Evolutionary conservation across 169 alveolate species (phyloP).

Genomic region (Amoebophrya sp.): DNA sequence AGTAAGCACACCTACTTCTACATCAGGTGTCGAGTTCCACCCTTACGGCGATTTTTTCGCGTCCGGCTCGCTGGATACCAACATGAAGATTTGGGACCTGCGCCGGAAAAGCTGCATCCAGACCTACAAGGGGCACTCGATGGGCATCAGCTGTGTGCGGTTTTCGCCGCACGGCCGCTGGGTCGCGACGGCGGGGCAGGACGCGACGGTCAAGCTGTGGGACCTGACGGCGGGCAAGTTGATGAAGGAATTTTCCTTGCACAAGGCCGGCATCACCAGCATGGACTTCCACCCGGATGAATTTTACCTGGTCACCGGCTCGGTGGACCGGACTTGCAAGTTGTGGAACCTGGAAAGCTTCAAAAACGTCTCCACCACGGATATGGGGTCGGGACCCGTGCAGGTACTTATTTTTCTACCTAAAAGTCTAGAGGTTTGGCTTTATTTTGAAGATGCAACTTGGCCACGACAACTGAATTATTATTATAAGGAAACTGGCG

Average conservation of each 20-base stretch:
- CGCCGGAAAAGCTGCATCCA: constrained; percentile 50
- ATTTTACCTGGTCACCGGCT: constrained; percentile 60
- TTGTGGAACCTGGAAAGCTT: constrained; percentile 66
- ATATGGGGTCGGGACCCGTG: not conserved
- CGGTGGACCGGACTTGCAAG: constrained; percentile 57
- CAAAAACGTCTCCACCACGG: not conserved
- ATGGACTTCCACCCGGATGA: constrained; percentile 62
- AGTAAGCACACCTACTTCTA: too few relatives aligned
- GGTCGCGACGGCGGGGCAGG: constrained; percentile 67
- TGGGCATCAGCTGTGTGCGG: constrained; percentile 43
- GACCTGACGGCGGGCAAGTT: constrained; percentile 55
- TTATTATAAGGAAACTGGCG: too few relatives aligned
- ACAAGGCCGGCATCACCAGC: constrained; percentile 51
- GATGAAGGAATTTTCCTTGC: constrained; percentile 40
- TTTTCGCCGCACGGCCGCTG: constrained; percentile 67
- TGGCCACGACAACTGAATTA: too few relatives aligned
- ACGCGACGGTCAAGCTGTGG: constrained; percentile 60
- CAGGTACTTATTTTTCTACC: not conserved
- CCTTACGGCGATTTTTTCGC: constrained; percentile 36
- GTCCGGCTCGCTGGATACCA: constrained; percentile 56
- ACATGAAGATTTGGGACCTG: constrained; percentile 64
- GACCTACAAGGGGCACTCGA: constrained; percentile 58
- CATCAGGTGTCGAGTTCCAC: constrained; percentile 33
- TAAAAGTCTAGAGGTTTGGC: too few relatives aligned
- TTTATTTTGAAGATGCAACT: too few relatives aligned